phyloP scores from a whole-genome alignment of 257 asterid species.

The Solanum ossicruentum region DNA sequence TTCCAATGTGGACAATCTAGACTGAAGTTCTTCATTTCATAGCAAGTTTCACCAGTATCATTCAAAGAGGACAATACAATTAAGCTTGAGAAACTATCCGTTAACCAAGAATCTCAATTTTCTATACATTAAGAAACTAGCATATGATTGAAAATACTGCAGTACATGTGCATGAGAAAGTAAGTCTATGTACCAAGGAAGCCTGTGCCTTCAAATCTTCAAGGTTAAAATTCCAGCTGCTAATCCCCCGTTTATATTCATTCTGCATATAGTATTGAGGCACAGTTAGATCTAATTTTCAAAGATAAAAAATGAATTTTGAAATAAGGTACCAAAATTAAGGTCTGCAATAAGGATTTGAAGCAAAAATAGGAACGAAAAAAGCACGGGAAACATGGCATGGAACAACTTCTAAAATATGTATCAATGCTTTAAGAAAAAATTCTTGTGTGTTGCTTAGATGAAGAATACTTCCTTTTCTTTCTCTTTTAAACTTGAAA shows the following conservation, averaged over 20 bases:
- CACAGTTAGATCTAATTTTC: neutral
- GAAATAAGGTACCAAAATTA: neutral
- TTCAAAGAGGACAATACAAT: neutral
- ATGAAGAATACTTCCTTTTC: neutral
- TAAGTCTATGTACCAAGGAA: slow-evolving; percentile 25
- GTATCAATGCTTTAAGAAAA: neutral
- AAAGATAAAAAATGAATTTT: neutral
- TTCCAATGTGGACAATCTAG: neutral
- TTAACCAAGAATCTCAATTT: neutral
- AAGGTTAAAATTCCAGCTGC: slow-evolving; percentile 62
- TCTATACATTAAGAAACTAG: neutral
- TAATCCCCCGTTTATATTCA: slow-evolving; percentile 60
- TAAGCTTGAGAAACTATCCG: neutral
- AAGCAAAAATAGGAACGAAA: neutral
- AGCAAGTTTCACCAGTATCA: neutral
- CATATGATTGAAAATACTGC: neutral
- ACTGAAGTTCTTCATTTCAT: neutral
- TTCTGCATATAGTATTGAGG: slow-evolving; percentile 27
- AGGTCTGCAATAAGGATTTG: neutral
- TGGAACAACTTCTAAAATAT: neutral
- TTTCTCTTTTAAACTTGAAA: neutral
- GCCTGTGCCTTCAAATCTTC: slow-evolving; percentile 66
- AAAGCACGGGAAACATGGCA: neutral
- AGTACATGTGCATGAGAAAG: neutral
- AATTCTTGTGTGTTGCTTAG: neutral